A percentile compares a stretch with the other conserved stretches of the same genome.
phyloP scores from a whole-genome alignment of 768 basidiomycete species.

The Pseudohyphozyma bogoriensis region DNA sequence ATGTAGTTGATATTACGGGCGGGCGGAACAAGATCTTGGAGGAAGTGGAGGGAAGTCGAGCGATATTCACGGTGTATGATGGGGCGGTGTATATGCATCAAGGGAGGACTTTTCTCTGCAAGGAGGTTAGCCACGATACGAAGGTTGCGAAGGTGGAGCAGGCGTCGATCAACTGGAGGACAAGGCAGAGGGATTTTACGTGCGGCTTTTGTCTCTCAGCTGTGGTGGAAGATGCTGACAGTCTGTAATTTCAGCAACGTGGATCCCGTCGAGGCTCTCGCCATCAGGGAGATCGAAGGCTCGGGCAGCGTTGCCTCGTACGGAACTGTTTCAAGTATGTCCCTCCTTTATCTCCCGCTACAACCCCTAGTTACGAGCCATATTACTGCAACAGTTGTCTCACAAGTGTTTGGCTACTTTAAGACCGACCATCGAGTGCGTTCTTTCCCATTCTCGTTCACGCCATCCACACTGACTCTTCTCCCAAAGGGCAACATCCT shows the following conservation, averaged over 20 bases:
- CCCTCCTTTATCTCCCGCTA: not conserved
- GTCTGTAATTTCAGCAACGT: conserved; percentile 53
- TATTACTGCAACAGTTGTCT: conserved; percentile 47
- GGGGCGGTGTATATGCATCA: conserved; percentile 86
- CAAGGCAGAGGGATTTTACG: conserved; percentile 68
- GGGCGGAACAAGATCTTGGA: conserved; percentile 50
- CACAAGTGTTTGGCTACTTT: conserved; percentile 72
- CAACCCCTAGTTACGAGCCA: not conserved
- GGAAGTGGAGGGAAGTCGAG: conserved; percentile 71
- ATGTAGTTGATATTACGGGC: conserved; percentile 54
- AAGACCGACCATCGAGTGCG: conserved; percentile 53
- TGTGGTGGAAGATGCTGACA: not conserved
- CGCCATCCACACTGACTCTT: accelerated
- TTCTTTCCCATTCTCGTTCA: not conserved
- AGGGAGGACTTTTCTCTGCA: conserved; percentile 64
- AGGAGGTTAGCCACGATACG: conserved; percentile 68
- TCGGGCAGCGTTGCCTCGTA: conserved; percentile 55
- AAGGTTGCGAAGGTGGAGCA: conserved; percentile 59
- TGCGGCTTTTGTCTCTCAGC: conserved; percentile 32
- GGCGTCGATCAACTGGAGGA: conserved; percentile 76
- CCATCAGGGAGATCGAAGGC: conserved; percentile 55
- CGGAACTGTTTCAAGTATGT: conserved; percentile 44
- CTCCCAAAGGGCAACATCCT: conserved; percentile 45
- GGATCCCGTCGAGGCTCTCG: conserved; percentile 63
- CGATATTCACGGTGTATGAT: conserved; percentile 76